Percentiles rank a stretch among this genome's conserved stretches.
These are phyloP conservation scores for Picochlorum sp. DNA, from an alignment of 139 green algal genomes.

Conservation along the genomic window DNA sequence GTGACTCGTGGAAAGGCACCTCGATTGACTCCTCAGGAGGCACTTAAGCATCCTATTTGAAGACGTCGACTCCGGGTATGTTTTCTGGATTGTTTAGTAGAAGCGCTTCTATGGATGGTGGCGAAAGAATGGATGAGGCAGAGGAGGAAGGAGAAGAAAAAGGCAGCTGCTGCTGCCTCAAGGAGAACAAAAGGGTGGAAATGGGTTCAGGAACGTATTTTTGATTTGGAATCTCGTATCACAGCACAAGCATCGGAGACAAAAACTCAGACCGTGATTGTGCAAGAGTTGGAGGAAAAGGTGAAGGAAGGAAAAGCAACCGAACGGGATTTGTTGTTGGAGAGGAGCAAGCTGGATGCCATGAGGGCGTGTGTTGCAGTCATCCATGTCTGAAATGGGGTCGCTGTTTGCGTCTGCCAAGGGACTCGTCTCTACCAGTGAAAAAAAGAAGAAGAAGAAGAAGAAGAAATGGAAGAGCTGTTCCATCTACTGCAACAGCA, in stretches of 20 bases:
- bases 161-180: background rate
- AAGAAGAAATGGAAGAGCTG: background rate
- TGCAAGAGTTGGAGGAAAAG: slow-evolving; percentile 25
- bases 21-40: slow-evolving; percentile 29
- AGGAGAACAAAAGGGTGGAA: slow-evolving; percentile 8
- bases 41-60: slow-evolving; percentile 48
- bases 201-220: slow-evolving; percentile 25
- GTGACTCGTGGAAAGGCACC: slow-evolving; percentile 20
- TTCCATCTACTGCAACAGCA: background rate
- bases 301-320: slow-evolving; percentile 15
- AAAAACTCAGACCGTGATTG: slow-evolving; percentile 27
- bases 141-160: background rate
- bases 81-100: background rate
- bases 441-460: background rate
- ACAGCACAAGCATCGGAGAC: slow-evolving; percentile 32
- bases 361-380: slow-evolving; percentile 14
- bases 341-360: slow-evolving; percentile 12
- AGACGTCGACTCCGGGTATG: background rate
- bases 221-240: slow-evolving; percentile 67
- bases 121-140: background rate
- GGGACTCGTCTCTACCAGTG: background rate
- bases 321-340: slow-evolving; percentile 5
- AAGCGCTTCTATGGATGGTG: background rate
- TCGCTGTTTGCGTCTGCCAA: slow-evolving; percentile 8
- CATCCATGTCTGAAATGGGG: slow-evolving; percentile 15